Percentiles rank a stretch among this genome's conserved stretches.
phyloP scores from a whole-genome alignment of 179 eudicot genomes.

The Sideroxylon spinosum region DNA sequence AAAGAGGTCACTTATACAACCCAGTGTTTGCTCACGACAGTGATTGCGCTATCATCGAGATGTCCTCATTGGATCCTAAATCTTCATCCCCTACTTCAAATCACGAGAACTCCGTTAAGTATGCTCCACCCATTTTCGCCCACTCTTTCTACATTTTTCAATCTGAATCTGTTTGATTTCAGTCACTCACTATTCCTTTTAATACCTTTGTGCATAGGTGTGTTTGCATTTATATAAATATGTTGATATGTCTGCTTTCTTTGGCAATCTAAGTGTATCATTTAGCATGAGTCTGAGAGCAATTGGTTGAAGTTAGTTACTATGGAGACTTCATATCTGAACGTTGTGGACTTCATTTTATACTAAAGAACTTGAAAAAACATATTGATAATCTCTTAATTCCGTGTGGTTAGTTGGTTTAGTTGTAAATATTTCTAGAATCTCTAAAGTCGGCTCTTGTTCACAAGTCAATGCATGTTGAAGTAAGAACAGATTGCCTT shows the following conservation, averaged over 20 bases:
- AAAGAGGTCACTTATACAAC: constrained; percentile 46
- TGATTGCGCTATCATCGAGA: constrained; percentile 66
- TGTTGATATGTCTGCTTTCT: background rate
- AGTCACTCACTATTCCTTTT: background rate
- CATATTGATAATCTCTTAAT: too few relatives aligned
- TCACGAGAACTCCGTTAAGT: constrained; percentile 7
- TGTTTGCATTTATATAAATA: background rate
- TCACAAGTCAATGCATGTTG: too few relatives aligned
- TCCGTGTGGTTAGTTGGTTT: too few relatives aligned
- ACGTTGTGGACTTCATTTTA: too few relatives aligned
- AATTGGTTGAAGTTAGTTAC: too few relatives aligned
- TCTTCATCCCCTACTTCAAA: constrained; percentile 32
- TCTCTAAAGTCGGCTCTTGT: too few relatives aligned
- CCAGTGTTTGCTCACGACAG: constrained; percentile 64
- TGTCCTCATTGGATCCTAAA: constrained; percentile 61
- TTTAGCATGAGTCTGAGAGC: background rate
- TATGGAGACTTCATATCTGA: too few relatives aligned
- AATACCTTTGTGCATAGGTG: background rate
- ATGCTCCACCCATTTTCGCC: background rate
- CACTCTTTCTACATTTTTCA: background rate
- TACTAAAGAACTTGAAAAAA: too few relatives aligned
- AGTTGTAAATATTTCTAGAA: too few relatives aligned
- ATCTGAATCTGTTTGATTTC: background rate
- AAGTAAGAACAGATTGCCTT: too few relatives aligned
- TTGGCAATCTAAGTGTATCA: background rate